phyloP scores from a whole-genome alignment of 208 protist species.

The Crithidia sp. region DNA sequence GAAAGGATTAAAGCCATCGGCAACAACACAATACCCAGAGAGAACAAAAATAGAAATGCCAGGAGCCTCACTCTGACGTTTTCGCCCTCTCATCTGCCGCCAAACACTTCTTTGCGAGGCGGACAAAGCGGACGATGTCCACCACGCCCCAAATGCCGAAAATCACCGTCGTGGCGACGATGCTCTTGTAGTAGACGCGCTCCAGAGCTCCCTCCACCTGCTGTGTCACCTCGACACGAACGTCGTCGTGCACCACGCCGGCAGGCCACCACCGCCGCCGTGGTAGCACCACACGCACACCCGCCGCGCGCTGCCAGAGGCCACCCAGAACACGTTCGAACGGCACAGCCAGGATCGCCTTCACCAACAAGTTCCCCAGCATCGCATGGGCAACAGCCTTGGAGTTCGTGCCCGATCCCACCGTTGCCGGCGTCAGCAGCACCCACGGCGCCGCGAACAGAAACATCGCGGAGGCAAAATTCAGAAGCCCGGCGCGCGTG shows the following conservation, averaged over 20 bases:
- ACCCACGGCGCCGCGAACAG: slow-evolving; percentile 37
- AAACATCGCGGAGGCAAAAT: slow-evolving; percentile 34
- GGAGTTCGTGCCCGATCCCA: slow-evolving; percentile 3
- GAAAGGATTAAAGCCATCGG: not conserved
- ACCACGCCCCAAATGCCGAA: slow-evolving; percentile 20
- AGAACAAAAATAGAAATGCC: not conserved
- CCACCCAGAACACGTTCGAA: slow-evolving; percentile 37
- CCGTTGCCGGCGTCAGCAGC: slow-evolving; percentile 27
- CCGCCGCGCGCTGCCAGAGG: slow-evolving; percentile 26
- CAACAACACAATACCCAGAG: not conserved
- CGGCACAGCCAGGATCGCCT: slow-evolving; percentile 39
- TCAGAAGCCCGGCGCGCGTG: slow-evolving; percentile 6
- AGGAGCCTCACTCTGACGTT: not conserved
- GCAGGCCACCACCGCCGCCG: not conserved
- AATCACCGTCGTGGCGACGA: slow-evolving; percentile 10
- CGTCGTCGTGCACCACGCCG: not conserved
- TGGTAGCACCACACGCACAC: slow-evolving; percentile 24
- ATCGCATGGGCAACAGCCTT: slow-evolving; percentile 32
- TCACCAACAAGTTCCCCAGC: slow-evolving; percentile 27
- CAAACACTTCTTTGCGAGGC: slow-evolving; percentile 1
- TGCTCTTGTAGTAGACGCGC: slow-evolving; percentile 34
- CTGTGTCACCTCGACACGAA: slow-evolving; percentile 22
- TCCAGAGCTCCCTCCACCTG: slow-evolving; percentile 27
- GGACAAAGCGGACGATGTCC: slow-evolving; percentile 17
- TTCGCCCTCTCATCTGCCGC: not conserved